phyloP scores from a whole-genome alignment of 1,284 basidiomycete genomes.

The Pyrrhoderma noxium region DNA sequence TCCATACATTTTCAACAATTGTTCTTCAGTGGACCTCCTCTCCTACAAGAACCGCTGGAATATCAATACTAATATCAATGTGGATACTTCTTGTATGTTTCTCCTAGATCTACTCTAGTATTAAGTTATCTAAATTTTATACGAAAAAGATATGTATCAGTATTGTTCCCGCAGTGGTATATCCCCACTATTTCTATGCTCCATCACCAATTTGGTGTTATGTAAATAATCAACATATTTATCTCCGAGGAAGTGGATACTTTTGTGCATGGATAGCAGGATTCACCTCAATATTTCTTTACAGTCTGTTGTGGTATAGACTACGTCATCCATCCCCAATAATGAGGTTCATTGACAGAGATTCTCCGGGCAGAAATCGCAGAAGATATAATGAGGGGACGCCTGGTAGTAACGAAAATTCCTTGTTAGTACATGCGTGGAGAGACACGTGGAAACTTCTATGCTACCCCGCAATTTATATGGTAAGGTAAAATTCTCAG shows the following conservation, averaged over 20 bases:
- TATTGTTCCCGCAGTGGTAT: background rate
- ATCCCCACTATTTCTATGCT: constrained; percentile 6
- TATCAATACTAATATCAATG: constrained; percentile 1
- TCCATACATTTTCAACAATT: constrained; percentile 18
- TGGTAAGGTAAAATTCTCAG: constrained; percentile 1
- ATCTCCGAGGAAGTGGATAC: constrained; percentile 6
- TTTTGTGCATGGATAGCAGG: constrained; percentile 10
- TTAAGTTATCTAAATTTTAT: background rate
- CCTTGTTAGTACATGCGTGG: background rate
- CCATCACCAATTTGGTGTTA: constrained; percentile 18
- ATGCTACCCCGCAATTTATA: constrained; percentile 14
- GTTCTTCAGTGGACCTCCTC: constrained; percentile 18
- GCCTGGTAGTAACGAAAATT: no score
- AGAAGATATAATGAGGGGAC: no score
- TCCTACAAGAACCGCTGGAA: background rate
- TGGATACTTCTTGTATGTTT: constrained; percentile 14
- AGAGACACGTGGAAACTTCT: constrained; percentile 17
- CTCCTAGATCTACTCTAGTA: background rate
- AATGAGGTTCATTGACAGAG: background rate
- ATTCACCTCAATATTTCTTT: constrained; percentile 3
- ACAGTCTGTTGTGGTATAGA: constrained; percentile 11
- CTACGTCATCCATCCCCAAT: constrained; percentile 11
- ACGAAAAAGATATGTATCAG: constrained; percentile 9
- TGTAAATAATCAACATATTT: constrained; percentile 5
- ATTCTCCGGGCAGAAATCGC: no score